Evolutionary conservation across 2,329 filamentous ascomycete species (phyloP).

Genomic region (Hymenotorrendiella dingleyae): DNA sequence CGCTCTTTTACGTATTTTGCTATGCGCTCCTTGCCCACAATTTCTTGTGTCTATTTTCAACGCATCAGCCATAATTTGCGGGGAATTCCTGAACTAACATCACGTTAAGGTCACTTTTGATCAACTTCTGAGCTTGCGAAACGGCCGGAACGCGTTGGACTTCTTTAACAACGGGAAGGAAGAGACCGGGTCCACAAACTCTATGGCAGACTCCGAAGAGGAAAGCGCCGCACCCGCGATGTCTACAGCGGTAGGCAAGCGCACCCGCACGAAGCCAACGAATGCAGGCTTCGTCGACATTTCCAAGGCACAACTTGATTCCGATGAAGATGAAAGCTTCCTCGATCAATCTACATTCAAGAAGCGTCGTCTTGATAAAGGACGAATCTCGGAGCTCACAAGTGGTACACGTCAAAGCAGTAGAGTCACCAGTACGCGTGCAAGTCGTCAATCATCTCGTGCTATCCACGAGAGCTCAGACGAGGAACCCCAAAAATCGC

Average conservation of each 20-base stretch:
- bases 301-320: conserved; percentile 11
- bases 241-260: conserved; percentile 17
- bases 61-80: too few species aligned
- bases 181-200: conserved; percentile 7
- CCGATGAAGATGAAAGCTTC: conserved; percentile 20
- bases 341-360: conserved; percentile 14
- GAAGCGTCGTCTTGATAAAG: conserved; percentile 22
- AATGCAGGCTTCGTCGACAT: conserved; percentile 19
- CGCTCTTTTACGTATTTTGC: too few species aligned
- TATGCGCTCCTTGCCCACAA: too few species aligned
- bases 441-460: conserved; percentile 12
- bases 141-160: conserved; percentile 41
- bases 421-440: conserved; percentile 15
- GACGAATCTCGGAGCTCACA: conserved; percentile 13
- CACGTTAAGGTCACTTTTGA: conserved; percentile 38
- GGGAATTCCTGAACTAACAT: too few species aligned
- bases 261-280: conserved; percentile 15
- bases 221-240: conserved; percentile 10
- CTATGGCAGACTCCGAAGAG: conserved; percentile 9
- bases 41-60: too few species aligned
- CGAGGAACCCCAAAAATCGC: conserved; percentile 3
- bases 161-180: conserved; percentile 31
- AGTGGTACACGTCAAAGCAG: conserved; percentile 16
- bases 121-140: conserved; percentile 37
- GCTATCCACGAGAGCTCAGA: conserved; percentile 9